These are phyloP conservation scores for Penicillium oxalicum DNA, from an alignment of 2,329 filamentous ascomycete species.

Conservation along the genomic window DNA sequence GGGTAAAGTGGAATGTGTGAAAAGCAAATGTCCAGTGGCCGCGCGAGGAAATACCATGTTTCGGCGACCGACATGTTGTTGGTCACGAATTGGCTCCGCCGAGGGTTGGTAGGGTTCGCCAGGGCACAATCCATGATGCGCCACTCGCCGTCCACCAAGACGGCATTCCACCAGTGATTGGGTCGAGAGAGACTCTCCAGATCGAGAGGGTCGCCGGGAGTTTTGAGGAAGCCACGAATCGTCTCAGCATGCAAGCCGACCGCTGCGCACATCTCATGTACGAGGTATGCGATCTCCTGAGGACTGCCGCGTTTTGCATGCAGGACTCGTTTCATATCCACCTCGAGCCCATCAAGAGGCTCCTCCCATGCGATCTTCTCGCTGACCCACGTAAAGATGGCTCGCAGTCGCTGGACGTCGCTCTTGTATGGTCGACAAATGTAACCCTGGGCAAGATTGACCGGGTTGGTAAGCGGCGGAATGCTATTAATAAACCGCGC, in stretches of 20 bases:
- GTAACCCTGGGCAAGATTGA: constrained; percentile 80
- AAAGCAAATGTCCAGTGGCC: constrained; percentile 86
- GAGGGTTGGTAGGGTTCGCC: constrained; percentile 84
- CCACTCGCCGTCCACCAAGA: constrained; percentile 91
- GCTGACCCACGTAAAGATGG: constrained; percentile 97
- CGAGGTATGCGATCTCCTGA: constrained; percentile 81
- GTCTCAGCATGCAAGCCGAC: constrained; percentile 84
- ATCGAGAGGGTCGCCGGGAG: constrained; percentile 76
- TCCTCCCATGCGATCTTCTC: constrained; percentile 95
- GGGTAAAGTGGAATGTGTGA: constrained; percentile 87
- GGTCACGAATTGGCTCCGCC: constrained; percentile 69
- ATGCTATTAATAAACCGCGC: constrained; percentile 81
- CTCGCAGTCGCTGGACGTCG: constrained; percentile 84
- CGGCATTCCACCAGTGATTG: constrained; percentile 98
- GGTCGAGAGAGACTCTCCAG: constrained; percentile 74
- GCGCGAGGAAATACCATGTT: constrained; percentile 86
- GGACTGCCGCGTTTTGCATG: constrained; percentile 77
- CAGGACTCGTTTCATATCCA: constrained; percentile 78
- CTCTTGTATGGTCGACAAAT: constrained; percentile 91
- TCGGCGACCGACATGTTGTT: constrained; percentile 66
- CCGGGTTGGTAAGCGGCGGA: constrained; percentile 73
- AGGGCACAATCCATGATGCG: constrained; percentile 92
- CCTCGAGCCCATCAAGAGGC: constrained; percentile 70
- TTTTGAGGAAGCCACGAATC: constrained; percentile 83
- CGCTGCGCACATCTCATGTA: constrained; percentile 87